These are phyloP conservation scores for Cryptosporidium bovis DNA, from an alignment of 169 alveolate genomes.

Conservation along the genomic window DNA sequence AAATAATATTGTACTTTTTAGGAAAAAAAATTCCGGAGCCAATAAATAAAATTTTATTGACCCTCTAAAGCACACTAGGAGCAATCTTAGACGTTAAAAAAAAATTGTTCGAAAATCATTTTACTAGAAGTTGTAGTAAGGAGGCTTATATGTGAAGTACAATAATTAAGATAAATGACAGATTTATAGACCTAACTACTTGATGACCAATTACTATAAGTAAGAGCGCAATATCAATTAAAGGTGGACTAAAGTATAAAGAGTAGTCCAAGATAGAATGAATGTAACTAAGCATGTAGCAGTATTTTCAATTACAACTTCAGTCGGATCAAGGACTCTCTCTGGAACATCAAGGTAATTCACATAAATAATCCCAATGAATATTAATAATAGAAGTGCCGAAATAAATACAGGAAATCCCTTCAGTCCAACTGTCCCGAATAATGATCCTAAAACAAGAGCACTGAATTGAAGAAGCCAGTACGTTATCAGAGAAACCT, in stretches of 20 bases:
- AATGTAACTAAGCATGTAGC: conserved; percentile 60
- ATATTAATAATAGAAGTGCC: conserved; percentile 30
- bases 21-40: no score
- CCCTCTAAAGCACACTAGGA: no score
- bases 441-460: conserved; percentile 1
- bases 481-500: conserved; percentile 53
- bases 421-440: conserved; percentile 33
- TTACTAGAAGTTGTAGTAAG: no score
- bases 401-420: conserved; percentile 47
- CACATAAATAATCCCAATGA: conserved; percentile 42
- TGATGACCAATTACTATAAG: no score
- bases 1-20: no score
- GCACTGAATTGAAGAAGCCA: conserved; percentile 71
- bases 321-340: conserved; percentile 71
- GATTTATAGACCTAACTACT: neutral
- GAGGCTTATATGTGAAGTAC: no score
- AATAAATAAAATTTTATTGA: no score
- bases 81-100: no score
- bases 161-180: neutral
- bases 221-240: neutral
- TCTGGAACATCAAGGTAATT: conserved; percentile 55
- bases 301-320: conserved; percentile 52
- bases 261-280: conserved; percentile 51
- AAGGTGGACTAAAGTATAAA: conserved; percentile 35
- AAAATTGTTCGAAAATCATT: no score